These are phyloP conservation scores for Neopestalotiopsis sp. DNA, from an alignment of 2,329 filamentous ascomycete genomes.

Conservation along the genomic window DNA sequence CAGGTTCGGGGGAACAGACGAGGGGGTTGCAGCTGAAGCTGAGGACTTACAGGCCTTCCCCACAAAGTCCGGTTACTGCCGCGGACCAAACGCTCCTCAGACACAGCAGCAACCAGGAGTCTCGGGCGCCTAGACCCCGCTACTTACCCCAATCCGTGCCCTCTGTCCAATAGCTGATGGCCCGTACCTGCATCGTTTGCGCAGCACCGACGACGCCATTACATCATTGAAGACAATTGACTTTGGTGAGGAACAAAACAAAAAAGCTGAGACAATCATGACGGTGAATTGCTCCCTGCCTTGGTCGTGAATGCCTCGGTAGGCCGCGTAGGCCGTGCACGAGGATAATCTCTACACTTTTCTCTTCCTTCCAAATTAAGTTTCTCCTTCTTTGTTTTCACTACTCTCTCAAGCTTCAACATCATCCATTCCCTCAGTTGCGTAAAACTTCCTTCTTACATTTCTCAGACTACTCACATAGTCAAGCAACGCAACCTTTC, in stretches of 20 bases:
- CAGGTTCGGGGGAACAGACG: too few species aligned
- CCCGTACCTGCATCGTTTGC: neutral
- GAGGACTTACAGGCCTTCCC: neutral
- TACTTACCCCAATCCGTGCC: neutral
- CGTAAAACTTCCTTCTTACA: neutral
- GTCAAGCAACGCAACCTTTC: neutral
- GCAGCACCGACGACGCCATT: neutral
- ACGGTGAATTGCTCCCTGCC: neutral
- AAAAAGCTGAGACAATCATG: neutral
- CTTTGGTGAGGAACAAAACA: neutral
- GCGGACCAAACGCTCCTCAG: neutral
- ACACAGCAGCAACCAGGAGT: neutral
- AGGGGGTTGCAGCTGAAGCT: neutral
- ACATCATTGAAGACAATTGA: neutral
- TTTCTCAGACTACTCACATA: neutral
- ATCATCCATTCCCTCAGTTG: neutral
- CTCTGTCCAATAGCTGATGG: neutral
- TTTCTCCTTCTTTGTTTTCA: neutral
- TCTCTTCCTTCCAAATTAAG: neutral
- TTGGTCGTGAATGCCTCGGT: neutral
- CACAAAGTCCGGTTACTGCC: neutral
- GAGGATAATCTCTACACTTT: neutral
- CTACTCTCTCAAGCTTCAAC: neutral
- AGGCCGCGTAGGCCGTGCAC: neutral
- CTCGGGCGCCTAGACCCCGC: neutral